Evolutionary conservation across 306 rosid species (phyloP).

Genomic region (Rosa chinensis): DNA sequence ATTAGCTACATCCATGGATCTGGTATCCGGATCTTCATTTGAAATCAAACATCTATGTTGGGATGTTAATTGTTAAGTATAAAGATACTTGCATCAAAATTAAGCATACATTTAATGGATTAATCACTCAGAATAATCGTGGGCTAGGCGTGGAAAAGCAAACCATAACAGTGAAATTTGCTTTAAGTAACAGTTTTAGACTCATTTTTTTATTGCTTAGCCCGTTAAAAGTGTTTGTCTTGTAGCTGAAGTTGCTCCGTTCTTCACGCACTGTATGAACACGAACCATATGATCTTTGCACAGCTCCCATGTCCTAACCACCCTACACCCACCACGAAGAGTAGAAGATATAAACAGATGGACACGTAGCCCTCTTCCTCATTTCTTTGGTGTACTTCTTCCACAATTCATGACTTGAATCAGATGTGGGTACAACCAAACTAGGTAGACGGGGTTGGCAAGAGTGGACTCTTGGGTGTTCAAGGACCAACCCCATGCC

Average conservation of each 20-base stretch:
- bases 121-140: neutral
- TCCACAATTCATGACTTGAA: neutral
- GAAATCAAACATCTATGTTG: too few species aligned
- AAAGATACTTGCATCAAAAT: neutral
- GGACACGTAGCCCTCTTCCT: neutral
- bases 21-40: neutral
- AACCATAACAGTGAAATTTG: neutral
- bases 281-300: neutral
- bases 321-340: neutral
- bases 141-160: neutral
- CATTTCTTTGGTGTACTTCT: neutral
- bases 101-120: neutral
- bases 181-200: neutral
- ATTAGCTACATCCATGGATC: neutral
- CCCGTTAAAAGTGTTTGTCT: neutral
- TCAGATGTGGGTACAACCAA: neutral
- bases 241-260: neutral
- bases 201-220: neutral
- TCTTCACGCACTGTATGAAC: neutral
- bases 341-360: neutral
- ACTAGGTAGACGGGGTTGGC: neutral
- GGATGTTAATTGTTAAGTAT: neutral
- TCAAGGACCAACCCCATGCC: constrained; percentile 16
- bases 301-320: neutral
- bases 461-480: neutral